Conservation (phyloP, 352 stramenopile genomes). For the Phytophthora macrochlamydospora region DNA sequence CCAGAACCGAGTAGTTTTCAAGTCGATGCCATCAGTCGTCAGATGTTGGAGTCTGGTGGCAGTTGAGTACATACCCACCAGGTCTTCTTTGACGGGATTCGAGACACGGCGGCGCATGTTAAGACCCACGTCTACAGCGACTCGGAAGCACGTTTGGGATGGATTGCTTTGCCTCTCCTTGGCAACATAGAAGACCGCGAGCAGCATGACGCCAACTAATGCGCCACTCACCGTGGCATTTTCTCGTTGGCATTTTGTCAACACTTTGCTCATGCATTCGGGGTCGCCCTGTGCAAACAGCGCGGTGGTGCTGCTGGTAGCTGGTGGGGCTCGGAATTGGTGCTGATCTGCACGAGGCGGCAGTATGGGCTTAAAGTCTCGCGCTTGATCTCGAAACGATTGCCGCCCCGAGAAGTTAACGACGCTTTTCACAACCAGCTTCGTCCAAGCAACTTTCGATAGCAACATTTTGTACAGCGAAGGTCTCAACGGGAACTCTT, state of each 20-base stretch:
- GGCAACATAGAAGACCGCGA: conserved; percentile 18
- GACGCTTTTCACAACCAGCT: conserved; percentile 14
- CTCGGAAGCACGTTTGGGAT: conserved; percentile 28
- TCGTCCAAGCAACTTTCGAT: conserved; percentile 12
- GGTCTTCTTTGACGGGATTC: conserved; percentile 13
- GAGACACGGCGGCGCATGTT: conserved; percentile 44
- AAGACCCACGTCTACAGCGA: conserved; percentile 27
- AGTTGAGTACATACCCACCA: conserved; percentile 37
- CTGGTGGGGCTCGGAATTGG: conserved; percentile 24
- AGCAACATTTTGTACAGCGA: conserved; percentile 30
- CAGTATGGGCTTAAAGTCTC: conserved; percentile 23
- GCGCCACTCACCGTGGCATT: conserved; percentile 34
- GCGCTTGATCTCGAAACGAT: conserved; percentile 5
- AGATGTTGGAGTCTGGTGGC: conserved; percentile 13
- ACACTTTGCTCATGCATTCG: conserved; percentile 17
- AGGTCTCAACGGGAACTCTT: conserved; percentile 16
- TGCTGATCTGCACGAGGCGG: conserved; percentile 21
- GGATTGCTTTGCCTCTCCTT: conserved; percentile 8
- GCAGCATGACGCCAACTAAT: conserved; percentile 20
- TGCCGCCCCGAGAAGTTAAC: conserved; percentile 5
- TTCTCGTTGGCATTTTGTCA: conserved; percentile 33
- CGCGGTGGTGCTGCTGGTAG: conserved; percentile 21
- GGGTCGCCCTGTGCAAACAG: conserved; percentile 29
- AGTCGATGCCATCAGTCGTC: conserved; percentile 16
- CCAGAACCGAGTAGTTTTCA: conserved; percentile 38